phyloP scores from a whole-genome alignment of 306 rosid genomes.

The Luffa acutangula region DNA sequence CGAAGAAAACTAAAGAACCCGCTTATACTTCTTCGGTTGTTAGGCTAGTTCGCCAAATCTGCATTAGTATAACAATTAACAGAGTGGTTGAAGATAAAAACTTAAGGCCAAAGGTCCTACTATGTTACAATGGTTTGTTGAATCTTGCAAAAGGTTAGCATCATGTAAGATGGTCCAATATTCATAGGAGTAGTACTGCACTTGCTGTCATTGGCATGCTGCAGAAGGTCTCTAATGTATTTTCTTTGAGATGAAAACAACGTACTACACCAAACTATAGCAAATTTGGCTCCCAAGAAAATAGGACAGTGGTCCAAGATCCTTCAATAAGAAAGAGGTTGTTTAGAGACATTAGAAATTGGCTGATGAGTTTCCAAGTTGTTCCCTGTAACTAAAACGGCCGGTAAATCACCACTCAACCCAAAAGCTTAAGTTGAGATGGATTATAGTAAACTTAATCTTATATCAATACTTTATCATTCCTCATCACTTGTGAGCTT shows the following conservation, averaged over 20 bases:
- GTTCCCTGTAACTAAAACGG: background rate
- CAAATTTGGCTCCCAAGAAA: background rate
- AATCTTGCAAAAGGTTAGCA: background rate
- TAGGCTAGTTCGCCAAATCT: background rate
- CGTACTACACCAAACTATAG: background rate
- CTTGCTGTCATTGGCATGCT: background rate
- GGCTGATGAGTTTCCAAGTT: background rate
- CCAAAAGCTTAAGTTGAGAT: no score
- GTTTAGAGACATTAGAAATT: background rate
- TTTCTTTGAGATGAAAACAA: background rate
- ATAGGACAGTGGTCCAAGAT: background rate
- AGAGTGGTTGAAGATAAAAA: background rate
- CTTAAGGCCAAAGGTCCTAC: background rate
- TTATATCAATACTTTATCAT: no score
- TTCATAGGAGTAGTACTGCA: background rate
- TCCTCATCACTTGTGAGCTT: no score
- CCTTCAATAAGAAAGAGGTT: background rate
- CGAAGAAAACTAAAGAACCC: background rate
- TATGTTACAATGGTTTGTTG: background rate
- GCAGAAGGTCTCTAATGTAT: background rate
- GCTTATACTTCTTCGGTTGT: background rate
- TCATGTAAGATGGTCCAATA: background rate
- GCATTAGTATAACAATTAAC: background rate
- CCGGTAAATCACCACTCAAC: no score
- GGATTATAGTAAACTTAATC: no score